Evolutionary conservation across 2,329 filamentous ascomycete genomes (phyloP), one percentile per base, ranked within the genome.

Genomic region (Cladosporium austrohemisphaericum): DNA sequence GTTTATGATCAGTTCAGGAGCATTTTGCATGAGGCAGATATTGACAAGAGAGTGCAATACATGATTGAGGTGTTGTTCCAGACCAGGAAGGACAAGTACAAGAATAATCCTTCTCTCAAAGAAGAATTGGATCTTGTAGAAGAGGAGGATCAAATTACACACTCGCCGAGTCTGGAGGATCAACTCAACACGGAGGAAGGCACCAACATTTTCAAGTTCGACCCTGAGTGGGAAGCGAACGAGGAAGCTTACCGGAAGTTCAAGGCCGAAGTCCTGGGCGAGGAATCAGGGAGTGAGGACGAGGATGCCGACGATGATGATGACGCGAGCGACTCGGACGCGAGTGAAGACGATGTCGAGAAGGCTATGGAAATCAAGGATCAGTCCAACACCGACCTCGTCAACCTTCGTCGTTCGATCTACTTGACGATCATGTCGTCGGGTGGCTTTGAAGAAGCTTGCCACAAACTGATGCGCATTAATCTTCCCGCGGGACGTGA

Each of bases 1-100:
- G 89, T 98, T 6, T 98, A 95, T 64, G 93, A 98, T 63, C 91
- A 95, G 68, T 95, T 98, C 74, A 78, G 93, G 60, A 92, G 86
- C 60, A 96, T 97, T 55, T 75, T 98, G 7, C 92, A 98, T 72
- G 93, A 98, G 68, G 90, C 90, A 36, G 91, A 93, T 64, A 95
- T 98, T 66, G 92, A 97, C 65, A 96, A 95, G 76, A 81, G 93
- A 56, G 91, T 92, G n/a, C 93, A 98, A 71, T 98, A 97, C 71
- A 95, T 95, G 88, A 92, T 98, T 50, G 93, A 98, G 68, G 93
- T 97, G 5, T 73, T 98, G 35, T 98, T 98, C 67, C 91, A 98
- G 71, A 86, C 96, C 49, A 82, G 93, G 55, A 95, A 96, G 70
- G 92, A 97, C 71, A 86, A 86, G 61, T 98, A 95, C 76, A 95